These are phyloP conservation scores for Chaetomium fimeti DNA, from an alignment of 495 filamentous ascomycete genomes.

Conservation along the genomic window DNA sequence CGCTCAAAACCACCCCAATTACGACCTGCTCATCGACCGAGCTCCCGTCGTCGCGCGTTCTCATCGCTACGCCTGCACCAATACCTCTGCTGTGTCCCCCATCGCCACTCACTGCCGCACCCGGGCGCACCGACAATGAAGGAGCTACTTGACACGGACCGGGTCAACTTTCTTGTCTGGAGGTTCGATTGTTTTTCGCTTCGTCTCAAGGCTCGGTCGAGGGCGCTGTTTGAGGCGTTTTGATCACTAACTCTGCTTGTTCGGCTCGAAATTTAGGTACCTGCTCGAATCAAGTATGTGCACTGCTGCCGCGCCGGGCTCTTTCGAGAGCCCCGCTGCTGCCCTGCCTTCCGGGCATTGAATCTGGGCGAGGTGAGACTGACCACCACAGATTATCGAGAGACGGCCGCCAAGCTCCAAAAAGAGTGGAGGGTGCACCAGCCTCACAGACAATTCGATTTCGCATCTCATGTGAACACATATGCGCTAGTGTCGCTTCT, in stretches of 20 bases:
- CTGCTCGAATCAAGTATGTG: conserved; percentile 84
- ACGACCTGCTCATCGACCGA: conserved; percentile 12
- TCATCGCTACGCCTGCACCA: conserved; percentile 11
- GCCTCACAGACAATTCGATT: conserved; percentile 68
- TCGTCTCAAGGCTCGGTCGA: conserved; percentile 21
- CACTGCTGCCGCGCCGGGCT: conserved; percentile 18
- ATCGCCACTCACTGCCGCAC: conserved; percentile 31
- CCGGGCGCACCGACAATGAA: conserved; percentile 48
- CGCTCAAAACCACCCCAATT: conserved; percentile 18
- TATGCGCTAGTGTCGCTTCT: conserved; percentile 73
- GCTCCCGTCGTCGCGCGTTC: conserved; percentile 21
- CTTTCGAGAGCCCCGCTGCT: conserved; percentile 20
- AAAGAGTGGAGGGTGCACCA: conserved; percentile 73
- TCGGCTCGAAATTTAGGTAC: conserved; percentile 58
- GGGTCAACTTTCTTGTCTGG: conserved; percentile 98
- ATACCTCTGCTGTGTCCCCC: conserved; percentile 25
- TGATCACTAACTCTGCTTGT: conserved; percentile 28
- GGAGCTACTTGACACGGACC: conserved; percentile 76
- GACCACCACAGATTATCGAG: conserved; percentile 56
- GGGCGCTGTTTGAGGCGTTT: conserved; percentile 13
- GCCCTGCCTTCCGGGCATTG: not conserved
- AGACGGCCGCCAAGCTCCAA: conserved; percentile 76
- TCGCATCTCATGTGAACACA: conserved; percentile 70
- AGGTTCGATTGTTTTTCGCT: conserved; percentile 65
- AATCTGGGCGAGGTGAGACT: conserved; percentile 26